Conservation (phyloP, 345 rosid genomes). For the Brassica nigra region DNA sequence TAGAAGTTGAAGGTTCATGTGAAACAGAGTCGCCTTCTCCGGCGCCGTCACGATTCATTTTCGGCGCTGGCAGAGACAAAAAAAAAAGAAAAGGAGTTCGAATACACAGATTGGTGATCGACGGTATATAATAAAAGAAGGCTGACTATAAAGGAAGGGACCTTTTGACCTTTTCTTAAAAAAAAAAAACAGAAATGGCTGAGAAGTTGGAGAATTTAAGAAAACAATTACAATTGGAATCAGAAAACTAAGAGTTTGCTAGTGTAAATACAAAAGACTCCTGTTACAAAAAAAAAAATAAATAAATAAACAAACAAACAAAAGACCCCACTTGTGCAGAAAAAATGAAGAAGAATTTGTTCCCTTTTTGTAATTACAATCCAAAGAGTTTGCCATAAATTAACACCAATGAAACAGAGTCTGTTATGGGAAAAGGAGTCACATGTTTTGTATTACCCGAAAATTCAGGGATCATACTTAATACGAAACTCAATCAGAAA, state of each 20-base stretch:
- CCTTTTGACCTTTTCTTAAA: neutral
- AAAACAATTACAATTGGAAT: neutral
- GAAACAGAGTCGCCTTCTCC: slow-evolving; percentile 33
- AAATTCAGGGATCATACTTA: slow-evolving; percentile 7
- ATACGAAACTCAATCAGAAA: slow-evolving; percentile 1
- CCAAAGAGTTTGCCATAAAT: slow-evolving; percentile 21
- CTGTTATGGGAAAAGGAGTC: slow-evolving; percentile 6
- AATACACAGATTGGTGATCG: slow-evolving; percentile 21
- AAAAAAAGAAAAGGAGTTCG: neutral
- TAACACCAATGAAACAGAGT: slow-evolving; percentile 31
- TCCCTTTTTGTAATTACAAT: neutral
- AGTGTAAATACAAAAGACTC: neutral
- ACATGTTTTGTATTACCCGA: slow-evolving; percentile 10
- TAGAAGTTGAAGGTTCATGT: slow-evolving; percentile 53
- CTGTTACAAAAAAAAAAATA: too few species aligned
- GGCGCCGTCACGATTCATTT: slow-evolving; percentile 32
- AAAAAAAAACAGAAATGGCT: neutral
- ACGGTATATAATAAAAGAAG: slow-evolving; percentile 4
- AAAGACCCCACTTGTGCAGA: neutral
- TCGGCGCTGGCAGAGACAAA: slow-evolving; percentile 17
- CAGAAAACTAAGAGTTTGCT: neutral
- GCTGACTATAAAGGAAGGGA: neutral
- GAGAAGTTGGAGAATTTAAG: neutral
- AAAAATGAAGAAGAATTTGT: neutral
- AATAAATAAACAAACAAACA: too few species aligned